Base-by-base conservation (phyloP, 768 basidiomycete species). In the Paxillus involutus region DNA sequence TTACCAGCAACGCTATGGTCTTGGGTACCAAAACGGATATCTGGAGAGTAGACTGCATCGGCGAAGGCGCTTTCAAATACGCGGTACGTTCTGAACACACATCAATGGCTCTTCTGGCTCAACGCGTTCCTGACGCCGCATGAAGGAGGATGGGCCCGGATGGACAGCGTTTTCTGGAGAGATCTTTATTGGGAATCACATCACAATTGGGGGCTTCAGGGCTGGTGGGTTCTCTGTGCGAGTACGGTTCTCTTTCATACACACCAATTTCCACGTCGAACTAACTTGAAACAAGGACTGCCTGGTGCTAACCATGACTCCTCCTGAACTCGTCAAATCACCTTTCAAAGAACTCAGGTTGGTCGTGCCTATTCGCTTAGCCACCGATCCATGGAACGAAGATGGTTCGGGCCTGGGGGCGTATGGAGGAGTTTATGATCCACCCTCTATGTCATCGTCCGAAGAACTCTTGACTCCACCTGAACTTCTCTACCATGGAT, bases 81-180 rank as follows among this genome's bases (percentile, higher is more conserved):
- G 71, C 74, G 54, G 86, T 87, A 55, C 30, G 83, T 74, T 19
- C 30, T 37, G 43, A 29, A 47, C 35, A 24, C 3, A 26, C 26
- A 26, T 26, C 4, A 17, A 9, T 6, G 21, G 21, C 21, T 35
- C n/a, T 41, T 30, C 24, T 43, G 29, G 17, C 19, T 10, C 19
- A 24, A 13, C 11, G 44, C 17, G 37, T 24, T 45, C 50, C 53
- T 56, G 47, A 65, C 46, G 41, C 32, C 39, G 13, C 19, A 21
- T 48, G 12, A 65, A 88, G 85, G 83, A 77, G n/a, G 82, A 83
- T 60, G 86, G 85, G 1, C 66, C 78, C n/a, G 79, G 77, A 17
- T 86, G 81, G 80, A 75, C 78, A 11, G 75, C 82, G 1, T 89
- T 83, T 59, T 75, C 73, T 17, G 88, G 89, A 9, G 81, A 88